Base-by-base conservation (phyloP, 352 stramenopile genomes). In the Globisporangium rhizosaccharum region DNA sequence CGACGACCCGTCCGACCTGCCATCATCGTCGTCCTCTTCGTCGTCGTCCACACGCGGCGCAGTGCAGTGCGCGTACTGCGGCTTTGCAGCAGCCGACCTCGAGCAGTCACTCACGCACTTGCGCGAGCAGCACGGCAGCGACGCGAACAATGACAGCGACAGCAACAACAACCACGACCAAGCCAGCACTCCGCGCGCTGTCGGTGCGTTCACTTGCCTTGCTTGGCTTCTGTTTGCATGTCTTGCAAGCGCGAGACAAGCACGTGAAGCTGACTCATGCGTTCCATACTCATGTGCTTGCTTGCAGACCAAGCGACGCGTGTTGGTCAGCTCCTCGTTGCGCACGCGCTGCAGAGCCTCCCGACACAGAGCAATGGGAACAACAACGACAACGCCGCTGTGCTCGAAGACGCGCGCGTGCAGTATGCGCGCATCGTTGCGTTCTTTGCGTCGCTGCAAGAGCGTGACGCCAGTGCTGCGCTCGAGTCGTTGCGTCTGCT, bases 321-420 rank as follows among this genome's bases (percentile, higher is more conserved):
- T 30, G 65, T 89, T 58, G 76, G 75, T 28, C 73, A 85, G 36
- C 78, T 85, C 63, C 59, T 90, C 20, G 56, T 87, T 14, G 68
- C 84, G 36, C 74, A 70, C 28, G 75, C 75, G 46, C 61, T 90
- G 23, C 57, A 57, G 48, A 48, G 44, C 23, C 54, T 59, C 18
- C 42, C 54, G 30, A 59, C 82, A 1, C n/a, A 49, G 15, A 49
- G 23, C 44, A 49, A 28, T 9, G 20, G 9, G 1, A 11, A 23
- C 18, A 49, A 20, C 44, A 49, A 49, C 6, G 20, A 20, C 37
- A 87, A 77, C 15, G 79, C 68, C 23, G 70, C 76, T 23, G 71
- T 75, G 53, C 76, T 90, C 52, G 65, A 72, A 41, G 72, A 73
- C 28, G 67, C 86, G 57, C 73, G 76, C 61, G 71, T 70, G 45